These are phyloP conservation scores for Boletus barrowsii DNA, from an alignment of 768 basidiomycete genomes.

Conservation along the genomic window DNA sequence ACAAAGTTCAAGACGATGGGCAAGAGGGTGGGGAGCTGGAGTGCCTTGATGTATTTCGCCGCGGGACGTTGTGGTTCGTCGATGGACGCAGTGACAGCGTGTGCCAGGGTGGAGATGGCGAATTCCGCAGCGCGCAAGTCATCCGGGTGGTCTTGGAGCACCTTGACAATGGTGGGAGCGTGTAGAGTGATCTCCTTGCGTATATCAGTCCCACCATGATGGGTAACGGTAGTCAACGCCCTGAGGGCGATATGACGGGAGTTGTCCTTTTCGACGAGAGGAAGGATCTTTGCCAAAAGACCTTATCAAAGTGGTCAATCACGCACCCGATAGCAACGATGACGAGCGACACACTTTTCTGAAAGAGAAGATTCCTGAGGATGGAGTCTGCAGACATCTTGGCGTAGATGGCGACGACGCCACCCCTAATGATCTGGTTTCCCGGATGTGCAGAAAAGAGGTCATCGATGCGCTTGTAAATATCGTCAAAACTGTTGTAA, in stretches of 20 bases:
- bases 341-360: constrained; percentile 41
- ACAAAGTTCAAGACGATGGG: constrained; percentile 41
- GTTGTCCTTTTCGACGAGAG: constrained; percentile 45
- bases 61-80: constrained; percentile 38
- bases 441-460: constrained; percentile 41
- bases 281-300: constrained; percentile 53
- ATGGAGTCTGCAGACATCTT: constrained; percentile 62
- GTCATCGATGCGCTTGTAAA: constrained; percentile 49
- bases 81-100: constrained; percentile 46
- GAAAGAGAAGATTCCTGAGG: constrained; percentile 56
- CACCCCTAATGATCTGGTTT: constrained; percentile 51
- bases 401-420: constrained; percentile 58
- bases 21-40: constrained; percentile 45
- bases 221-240: constrained; percentile 56
- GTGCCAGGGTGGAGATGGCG: constrained; percentile 49
- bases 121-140: constrained; percentile 51
- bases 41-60: constrained; percentile 35
- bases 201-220: constrained; percentile 52
- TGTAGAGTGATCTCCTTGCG: constrained; percentile 49
- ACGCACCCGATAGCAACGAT: background rate
- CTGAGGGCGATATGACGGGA: constrained; percentile 54
- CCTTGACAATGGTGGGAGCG: constrained; percentile 38
- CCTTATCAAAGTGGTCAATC: constrained; percentile 35
- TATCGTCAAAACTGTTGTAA: constrained; percentile 52
- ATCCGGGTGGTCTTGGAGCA: constrained; percentile 49